A percentile compares a stretch with the other conserved stretches of the same genome.
Conservation (phyloP, 495 filamentous ascomycete species). For the Trichoderma asperelloides region DNA sequence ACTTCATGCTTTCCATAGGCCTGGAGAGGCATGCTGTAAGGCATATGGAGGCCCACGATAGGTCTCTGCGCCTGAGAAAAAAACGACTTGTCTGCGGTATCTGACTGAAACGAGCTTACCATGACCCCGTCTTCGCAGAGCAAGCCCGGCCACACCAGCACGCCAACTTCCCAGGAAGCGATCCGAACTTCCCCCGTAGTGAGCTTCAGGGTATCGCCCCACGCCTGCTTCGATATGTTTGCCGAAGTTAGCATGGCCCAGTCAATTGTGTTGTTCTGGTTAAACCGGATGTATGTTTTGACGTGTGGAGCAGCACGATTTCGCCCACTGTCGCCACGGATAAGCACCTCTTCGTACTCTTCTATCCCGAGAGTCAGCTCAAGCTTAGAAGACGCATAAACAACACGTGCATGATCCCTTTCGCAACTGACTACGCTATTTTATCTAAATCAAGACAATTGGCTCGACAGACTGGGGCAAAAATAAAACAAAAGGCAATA, state of each 20-base stretch:
- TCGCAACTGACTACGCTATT: neutral
- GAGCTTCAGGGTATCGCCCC: conserved; percentile 56
- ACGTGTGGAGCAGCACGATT: conserved; percentile 83
- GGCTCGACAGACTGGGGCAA: neutral
- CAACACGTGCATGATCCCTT: neutral
- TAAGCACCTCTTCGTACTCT: neutral
- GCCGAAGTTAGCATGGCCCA: conserved; percentile 85
- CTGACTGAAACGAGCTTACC: conserved; percentile 58
- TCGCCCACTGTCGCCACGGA: conserved; percentile 36
- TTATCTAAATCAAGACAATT: neutral
- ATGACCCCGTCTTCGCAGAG: conserved; percentile 49
- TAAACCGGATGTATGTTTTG: conserved; percentile 79
- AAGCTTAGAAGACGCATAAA: neutral
- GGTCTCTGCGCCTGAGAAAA: conserved; percentile 15
- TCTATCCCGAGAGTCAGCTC: conserved; percentile 4
- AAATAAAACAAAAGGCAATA: neutral
- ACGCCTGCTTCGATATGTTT: conserved; percentile 83
- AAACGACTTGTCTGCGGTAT: conserved; percentile 31
- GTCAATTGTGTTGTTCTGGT: conserved; percentile 49
- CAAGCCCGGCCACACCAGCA: conserved; percentile 74
- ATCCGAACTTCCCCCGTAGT: conserved; percentile 52
- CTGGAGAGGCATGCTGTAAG: conserved; percentile 71
- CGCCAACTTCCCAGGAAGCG: conserved; percentile 78
- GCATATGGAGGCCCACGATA: conserved; percentile 64
- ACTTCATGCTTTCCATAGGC: conserved; percentile 52